These are phyloP conservation scores for Pythium oligandrum DNA, from an alignment of 352 stramenopile genomes.

Conservation along the genomic window DNA sequence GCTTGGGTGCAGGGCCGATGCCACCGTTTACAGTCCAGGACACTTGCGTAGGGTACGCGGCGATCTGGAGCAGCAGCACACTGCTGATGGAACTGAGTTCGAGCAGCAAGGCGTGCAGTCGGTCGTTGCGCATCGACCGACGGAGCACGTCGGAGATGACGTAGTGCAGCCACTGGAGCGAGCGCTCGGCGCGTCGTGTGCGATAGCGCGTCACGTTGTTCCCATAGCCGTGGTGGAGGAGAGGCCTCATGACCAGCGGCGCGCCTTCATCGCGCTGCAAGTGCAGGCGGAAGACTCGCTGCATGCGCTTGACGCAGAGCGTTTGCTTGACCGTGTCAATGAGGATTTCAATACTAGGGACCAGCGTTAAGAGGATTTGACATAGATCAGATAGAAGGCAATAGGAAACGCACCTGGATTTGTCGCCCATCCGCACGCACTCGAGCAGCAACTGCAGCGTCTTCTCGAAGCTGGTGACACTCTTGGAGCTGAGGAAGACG, in stretches of 20 bases:
- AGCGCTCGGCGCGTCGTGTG: constrained; percentile 30
- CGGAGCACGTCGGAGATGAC: constrained; percentile 61
- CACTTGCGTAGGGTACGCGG: too few species aligned
- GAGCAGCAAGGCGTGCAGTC: constrained; percentile 22
- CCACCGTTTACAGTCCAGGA: constrained; percentile 37
- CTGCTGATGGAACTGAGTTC: constrained; percentile 51
- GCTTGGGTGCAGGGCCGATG: constrained; percentile 45
- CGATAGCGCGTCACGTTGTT: constrained; percentile 22
- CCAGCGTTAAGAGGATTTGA: too few species aligned
- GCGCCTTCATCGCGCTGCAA: constrained; percentile 57
- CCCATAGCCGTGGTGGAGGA: constrained; percentile 67
- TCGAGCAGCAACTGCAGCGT: constrained; percentile 51
- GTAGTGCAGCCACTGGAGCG: constrained; percentile 51
- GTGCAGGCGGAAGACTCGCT: constrained; percentile 64
- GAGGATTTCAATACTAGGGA: constrained; percentile 35
- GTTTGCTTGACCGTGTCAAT: constrained; percentile 74
- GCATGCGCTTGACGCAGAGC: constrained; percentile 60
- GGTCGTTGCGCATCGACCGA: constrained; percentile 27
- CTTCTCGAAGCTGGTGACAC: constrained; percentile 60
- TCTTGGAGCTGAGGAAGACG: constrained; percentile 47
- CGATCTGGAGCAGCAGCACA: constrained; percentile 7
- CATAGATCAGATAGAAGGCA: background rate
- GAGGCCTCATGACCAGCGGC: constrained; percentile 62
- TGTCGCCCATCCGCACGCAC: constrained; percentile 59
- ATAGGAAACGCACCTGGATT: constrained; percentile 33